Conservation (phyloP, 2,329 filamentous ascomycete species). For the Corynespora cassiicola region DNA sequence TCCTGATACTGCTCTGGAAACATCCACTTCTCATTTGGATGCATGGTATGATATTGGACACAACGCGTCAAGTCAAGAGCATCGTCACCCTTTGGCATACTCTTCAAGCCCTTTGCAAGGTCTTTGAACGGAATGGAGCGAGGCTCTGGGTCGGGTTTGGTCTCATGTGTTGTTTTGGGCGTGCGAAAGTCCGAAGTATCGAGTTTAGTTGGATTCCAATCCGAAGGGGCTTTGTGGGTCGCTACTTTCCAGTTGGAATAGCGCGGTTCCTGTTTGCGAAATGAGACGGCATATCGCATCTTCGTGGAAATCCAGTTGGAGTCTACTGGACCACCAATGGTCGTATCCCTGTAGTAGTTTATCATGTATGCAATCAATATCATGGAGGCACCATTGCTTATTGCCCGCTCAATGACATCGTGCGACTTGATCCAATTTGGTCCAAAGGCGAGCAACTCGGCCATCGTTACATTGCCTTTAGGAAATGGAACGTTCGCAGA, state of each 20-base stretch:
- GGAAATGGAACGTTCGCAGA: no score
- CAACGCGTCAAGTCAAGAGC: slow-evolving; percentile 32
- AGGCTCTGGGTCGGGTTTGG: slow-evolving; percentile 1
- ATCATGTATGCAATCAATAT: slow-evolving; percentile 8
- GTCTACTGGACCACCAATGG: no score
- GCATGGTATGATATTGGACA: slow-evolving; percentile 20
- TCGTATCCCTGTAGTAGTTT: slow-evolving; percentile 8
- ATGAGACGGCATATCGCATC: no score
- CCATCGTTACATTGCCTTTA: slow-evolving; percentile 14
- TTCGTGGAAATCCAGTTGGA: no score
- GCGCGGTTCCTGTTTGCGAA: no score
- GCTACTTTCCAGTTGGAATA: slow-evolving; percentile 1
- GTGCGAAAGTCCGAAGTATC: slow-evolving; percentile 23
- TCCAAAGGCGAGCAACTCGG: slow-evolving; percentile 14
- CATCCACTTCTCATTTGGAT: slow-evolving; percentile 26
- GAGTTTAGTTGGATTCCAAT: slow-evolving; percentile 18
- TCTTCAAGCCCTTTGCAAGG: slow-evolving; percentile 23
- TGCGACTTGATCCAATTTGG: slow-evolving; percentile 14
- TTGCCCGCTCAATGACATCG: slow-evolving; percentile 16
- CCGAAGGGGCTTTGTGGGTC: slow-evolving; percentile 2
- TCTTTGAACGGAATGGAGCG: slow-evolving; percentile 21
- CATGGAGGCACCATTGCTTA: slow-evolving; percentile 10
- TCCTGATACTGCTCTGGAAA: slow-evolving; percentile 29
- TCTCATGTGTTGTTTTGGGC: slow-evolving; percentile 11
- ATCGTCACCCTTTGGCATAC: slow-evolving; percentile 23